Percentiles rank a stretch among this genome's conserved stretches.
Conservation (phyloP, 371 early-diverging fungal genomes). For the Haplosporangium sp. region DNA sequence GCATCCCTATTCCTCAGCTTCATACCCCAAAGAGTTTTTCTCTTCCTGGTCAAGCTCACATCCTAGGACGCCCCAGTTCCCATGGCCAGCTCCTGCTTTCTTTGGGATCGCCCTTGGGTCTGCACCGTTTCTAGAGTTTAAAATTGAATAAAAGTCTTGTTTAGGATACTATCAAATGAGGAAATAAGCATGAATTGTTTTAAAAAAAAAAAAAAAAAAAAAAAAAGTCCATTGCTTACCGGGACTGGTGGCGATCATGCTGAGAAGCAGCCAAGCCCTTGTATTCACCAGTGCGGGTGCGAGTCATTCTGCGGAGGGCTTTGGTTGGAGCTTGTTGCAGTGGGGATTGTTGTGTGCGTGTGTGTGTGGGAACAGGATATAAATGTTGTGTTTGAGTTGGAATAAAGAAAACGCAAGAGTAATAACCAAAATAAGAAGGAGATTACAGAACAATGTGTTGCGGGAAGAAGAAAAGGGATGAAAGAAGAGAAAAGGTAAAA, state of each 20-base stretch:
- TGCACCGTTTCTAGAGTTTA: conserved; percentile 32
- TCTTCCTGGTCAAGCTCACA: conserved; percentile 38
- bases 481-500: conserved; percentile 1
- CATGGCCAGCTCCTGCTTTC: conserved; percentile 50
- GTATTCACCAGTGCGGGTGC: conserved; percentile 54
- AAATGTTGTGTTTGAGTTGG: background rate
- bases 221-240: conserved; percentile 7
- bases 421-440: background rate
- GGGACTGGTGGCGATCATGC: conserved; percentile 47
- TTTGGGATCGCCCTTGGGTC: conserved; percentile 51
- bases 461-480: background rate
- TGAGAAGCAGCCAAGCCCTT: conserved; percentile 33
- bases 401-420: background rate
- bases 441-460: background rate
- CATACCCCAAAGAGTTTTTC: conserved; percentile 27
- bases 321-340: background rate
- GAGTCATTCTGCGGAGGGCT: conserved; percentile 30
- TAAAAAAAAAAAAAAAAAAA: too few relatives aligned
- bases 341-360: background rate
- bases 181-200: background rate
- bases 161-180: background rate
- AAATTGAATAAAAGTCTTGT: background rate
- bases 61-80: conserved; percentile 56
- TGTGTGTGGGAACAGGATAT: background rate
- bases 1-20: background rate